A percentile compares a stretch with the other conserved stretches of the same genome.
Evolutionary conservation across 2,329 filamentous ascomycete genomes (phyloP).

Genomic region (Zymoseptoria tritici): DNA sequence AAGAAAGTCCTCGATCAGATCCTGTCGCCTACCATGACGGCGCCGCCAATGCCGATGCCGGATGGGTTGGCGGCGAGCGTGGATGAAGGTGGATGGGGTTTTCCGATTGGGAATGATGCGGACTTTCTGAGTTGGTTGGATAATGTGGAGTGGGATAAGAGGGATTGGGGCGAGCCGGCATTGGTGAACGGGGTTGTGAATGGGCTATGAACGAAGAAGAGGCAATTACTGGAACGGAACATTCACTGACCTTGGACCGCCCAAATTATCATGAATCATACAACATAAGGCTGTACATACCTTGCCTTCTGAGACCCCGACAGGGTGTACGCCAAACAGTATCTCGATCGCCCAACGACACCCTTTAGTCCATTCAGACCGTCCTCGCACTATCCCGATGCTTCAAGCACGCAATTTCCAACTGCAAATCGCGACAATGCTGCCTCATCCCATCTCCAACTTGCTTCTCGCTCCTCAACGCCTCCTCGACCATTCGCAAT

Average conservation of each 20-base stretch:
- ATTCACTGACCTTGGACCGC: too few species aligned
- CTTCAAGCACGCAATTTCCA: not conserved
- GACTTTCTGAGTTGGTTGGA: constrained; percentile 41
- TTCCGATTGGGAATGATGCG: constrained; percentile 33
- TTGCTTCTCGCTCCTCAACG: not conserved
- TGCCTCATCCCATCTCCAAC: not conserved
- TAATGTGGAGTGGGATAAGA: constrained; percentile 36
- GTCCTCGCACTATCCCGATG: not conserved
- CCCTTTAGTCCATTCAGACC: not conserved
- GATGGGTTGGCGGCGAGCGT: constrained; percentile 13
- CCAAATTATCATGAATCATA: too few species aligned
- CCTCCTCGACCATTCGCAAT: not conserved
- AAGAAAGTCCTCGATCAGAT: constrained; percentile 40
- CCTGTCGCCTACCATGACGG: constrained; percentile 25
- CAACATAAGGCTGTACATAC: too few species aligned
- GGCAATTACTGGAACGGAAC: too few species aligned
- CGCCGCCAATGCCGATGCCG: constrained; percentile 7
- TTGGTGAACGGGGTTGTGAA: not conserved
- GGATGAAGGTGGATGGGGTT: constrained; percentile 29
- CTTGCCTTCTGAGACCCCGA: too few species aligned
- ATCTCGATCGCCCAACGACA: too few species aligned
- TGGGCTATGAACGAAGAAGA: not conserved
- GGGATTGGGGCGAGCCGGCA: constrained; percentile 6
- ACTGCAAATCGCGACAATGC: not conserved
- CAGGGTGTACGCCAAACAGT: too few species aligned